These are phyloP conservation scores for Solanum hybrid DNA, from an alignment of 305 asterid species.

Conservation along the genomic window DNA sequence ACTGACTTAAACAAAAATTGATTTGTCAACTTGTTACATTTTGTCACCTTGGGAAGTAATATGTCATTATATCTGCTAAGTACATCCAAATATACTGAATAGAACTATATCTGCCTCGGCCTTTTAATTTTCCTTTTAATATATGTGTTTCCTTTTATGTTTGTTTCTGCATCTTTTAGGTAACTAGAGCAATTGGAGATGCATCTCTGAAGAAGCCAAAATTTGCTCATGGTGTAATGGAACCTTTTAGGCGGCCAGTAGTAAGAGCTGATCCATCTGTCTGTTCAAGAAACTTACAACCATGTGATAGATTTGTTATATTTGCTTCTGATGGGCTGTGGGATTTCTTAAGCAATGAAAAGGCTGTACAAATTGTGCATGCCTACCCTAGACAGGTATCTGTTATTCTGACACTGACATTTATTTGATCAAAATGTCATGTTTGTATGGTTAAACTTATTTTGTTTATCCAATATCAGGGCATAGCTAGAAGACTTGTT, in stretches of 20 bases:
- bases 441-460: background rate
- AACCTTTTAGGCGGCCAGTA: slow-evolving; percentile 51
- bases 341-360: slow-evolving; percentile 65
- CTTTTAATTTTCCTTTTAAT: no score
- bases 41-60: background rate
- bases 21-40: no score
- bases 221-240: slow-evolving; percentile 46
- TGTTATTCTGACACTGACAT: background rate
- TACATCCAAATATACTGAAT: no score
- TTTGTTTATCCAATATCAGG: slow-evolving; percentile 29
- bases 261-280: slow-evolving; percentile 71
- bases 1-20: background rate
- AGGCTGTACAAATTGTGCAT: slow-evolving; percentile 72
- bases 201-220: slow-evolving; percentile 70
- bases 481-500: slow-evolving; percentile 71
- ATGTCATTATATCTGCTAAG: no score
- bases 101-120: background rate
- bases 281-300: slow-evolving; percentile 30
- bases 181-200: slow-evolving; percentile 88
- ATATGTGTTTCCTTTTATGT: background rate
- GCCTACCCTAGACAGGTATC: slow-evolving; percentile 48
- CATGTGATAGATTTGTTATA: slow-evolving; percentile 51
- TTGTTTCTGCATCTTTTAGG: slow-evolving; percentile 29
- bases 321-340: slow-evolving; percentile 91
- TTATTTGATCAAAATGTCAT: background rate